Evolutionary conservation across 352 stramenopile species (phyloP).

Genomic region (Globisporangium mamillatum): DNA sequence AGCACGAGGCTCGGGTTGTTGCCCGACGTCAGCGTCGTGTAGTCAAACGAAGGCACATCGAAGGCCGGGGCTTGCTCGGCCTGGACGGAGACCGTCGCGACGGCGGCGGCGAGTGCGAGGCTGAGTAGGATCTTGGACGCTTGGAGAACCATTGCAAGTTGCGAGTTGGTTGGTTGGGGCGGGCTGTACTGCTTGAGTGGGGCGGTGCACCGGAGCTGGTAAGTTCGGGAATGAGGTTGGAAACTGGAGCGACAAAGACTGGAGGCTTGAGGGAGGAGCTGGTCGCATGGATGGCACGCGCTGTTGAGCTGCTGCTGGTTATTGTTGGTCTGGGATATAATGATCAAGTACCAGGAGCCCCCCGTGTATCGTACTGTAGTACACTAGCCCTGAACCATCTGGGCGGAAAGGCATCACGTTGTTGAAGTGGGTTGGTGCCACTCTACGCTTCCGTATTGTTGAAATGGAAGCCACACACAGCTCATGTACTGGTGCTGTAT

Average conservation of each 20-base stretch:
- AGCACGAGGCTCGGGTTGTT: conserved; percentile 40
- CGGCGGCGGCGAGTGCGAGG: conserved; percentile 7
- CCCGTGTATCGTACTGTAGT: background rate
- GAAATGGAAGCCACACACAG: background rate
- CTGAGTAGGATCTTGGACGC: conserved; percentile 13
- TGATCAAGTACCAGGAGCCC: background rate
- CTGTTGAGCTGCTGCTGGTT: background rate
- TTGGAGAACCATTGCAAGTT: conserved; percentile 6
- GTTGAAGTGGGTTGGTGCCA: background rate
- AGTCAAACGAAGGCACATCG: conserved; percentile 55
- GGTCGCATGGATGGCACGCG: background rate
- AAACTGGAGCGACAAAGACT: background rate
- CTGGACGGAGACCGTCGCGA: background rate
- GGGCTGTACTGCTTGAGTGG: background rate
- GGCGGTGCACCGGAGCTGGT: background rate
- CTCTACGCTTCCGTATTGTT: background rate
- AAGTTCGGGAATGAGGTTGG: background rate
- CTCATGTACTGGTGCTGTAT: too few relatives aligned
- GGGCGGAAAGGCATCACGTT: background rate
- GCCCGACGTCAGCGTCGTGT: conserved; percentile 30
- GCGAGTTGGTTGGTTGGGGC: background rate
- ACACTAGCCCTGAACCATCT: background rate
- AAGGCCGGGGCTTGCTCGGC: conserved; percentile 28
- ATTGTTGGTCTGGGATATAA: background rate
- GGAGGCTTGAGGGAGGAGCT: background rate